These are phyloP conservation scores for Aureobasidium sp. DNA, from an alignment of 2,329 filamentous ascomycete species.

Conservation along the genomic window DNA sequence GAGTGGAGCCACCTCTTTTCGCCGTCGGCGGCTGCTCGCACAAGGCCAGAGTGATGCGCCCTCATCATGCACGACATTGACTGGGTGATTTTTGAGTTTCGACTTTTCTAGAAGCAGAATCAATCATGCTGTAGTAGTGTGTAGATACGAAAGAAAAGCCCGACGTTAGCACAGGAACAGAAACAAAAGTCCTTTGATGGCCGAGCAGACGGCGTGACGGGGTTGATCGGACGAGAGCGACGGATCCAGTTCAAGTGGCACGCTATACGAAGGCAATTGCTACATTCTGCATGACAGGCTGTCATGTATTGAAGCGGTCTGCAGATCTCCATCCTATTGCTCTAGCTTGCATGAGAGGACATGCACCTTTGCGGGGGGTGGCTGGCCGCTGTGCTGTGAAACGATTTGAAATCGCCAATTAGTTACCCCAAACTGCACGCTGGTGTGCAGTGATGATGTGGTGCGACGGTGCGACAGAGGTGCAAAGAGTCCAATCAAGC, in stretches of 20 bases:
- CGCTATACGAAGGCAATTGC: not conserved
- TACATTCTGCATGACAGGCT: conserved; percentile 13
- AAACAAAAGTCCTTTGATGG: not conserved
- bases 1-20: conserved; percentile 3
- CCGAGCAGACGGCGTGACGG: not conserved
- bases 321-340: conserved; percentile 11
- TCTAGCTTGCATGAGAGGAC: not conserved
- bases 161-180: conserved; percentile 1
- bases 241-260: not conserved
- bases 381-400: not conserved
- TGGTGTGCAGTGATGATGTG: not conserved
- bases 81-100: not conserved
- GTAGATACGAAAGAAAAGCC: not conserved
- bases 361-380: conserved; percentile 7
- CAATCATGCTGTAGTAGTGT: not conserved
- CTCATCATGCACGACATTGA: conserved; percentile 12
- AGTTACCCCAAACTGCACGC: not conserved
- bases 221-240: not conserved
- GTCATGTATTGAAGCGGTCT: conserved; percentile 10
- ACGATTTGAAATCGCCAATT: not conserved
- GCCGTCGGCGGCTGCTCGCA: conserved; percentile 9
- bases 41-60: not conserved
- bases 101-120: conserved; percentile 6
- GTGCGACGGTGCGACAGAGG: not conserved
- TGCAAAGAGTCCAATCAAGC: not conserved